phyloP scores from a whole-genome alignment of 345 rosid species.

The Psidium friedrichsthalianum region DNA sequence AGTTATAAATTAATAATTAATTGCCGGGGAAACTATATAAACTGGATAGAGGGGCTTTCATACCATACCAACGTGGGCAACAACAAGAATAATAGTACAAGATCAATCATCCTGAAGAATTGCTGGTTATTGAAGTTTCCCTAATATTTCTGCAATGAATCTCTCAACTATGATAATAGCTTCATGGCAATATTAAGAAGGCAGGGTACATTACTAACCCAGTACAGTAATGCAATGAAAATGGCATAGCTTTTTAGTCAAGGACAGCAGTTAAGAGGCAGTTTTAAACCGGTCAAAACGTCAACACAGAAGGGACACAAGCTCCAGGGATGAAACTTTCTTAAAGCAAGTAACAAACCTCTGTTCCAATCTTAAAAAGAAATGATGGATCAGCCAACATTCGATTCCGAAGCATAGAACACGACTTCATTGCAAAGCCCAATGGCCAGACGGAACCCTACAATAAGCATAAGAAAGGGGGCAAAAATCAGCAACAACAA shows the following conservation, averaged over 20 bases:
- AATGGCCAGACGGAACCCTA: slow-evolving; percentile 65
- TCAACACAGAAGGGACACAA: not conserved
- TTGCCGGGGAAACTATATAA: not conserved
- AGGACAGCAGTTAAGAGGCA: not conserved
- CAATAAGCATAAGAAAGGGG: not conserved
- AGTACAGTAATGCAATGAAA: not conserved
- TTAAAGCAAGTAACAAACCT: slow-evolving; percentile 31
- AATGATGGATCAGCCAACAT: slow-evolving; percentile 96
- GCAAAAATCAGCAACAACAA: not conserved
- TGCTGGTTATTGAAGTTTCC: not conserved
- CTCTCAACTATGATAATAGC: not conserved
- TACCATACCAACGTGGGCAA: not conserved
- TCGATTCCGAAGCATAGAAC: slow-evolving; percentile 73
- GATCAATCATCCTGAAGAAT: not conserved
- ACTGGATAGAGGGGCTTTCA: not conserved
- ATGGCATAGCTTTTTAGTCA: not conserved
- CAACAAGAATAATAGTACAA: not conserved
- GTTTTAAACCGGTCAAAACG: not conserved
- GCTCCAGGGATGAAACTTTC: not conserved
- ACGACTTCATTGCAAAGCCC: slow-evolving; percentile 52
- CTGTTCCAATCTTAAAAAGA: slow-evolving; percentile 87
- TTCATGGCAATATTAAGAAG: not conserved
- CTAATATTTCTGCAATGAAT: not conserved
- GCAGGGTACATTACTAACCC: not conserved
- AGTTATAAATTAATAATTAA: not conserved